These are phyloP conservation scores for Trypanosoma melophagium DNA, from an alignment of 208 protist genomes.

Conservation along the genomic window DNA sequence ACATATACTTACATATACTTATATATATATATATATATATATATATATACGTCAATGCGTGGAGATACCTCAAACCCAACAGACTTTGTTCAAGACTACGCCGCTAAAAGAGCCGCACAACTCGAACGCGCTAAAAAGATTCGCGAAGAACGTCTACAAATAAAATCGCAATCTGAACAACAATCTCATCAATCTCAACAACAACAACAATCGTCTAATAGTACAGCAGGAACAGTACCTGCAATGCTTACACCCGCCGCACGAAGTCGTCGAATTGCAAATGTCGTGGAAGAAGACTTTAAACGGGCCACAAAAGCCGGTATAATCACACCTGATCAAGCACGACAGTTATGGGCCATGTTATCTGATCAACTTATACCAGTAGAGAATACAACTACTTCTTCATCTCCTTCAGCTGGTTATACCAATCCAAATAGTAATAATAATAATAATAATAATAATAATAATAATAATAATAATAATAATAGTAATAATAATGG, in stretches of 20 bases:
- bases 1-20: not conserved
- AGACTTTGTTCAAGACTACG: slow-evolving; percentile 89
- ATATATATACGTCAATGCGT: slow-evolving; percentile 7
- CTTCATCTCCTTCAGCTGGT: not conserved
- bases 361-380: slow-evolving; percentile 77
- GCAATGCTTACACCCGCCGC: slow-evolving; percentile 2
- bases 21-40: slow-evolving; percentile 8
- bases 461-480: not conserved
- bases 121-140: slow-evolving; percentile 73
- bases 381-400: slow-evolving; percentile 30
- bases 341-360: slow-evolving; percentile 86
- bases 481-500: not conserved
- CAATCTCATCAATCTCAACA: slow-evolving; percentile 12
- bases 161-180: slow-evolving; percentile 7
- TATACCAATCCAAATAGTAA: not conserved
- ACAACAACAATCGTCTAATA: slow-evolving; percentile 8
- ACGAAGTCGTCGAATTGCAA: slow-evolving; percentile 35
- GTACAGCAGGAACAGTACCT: not conserved
- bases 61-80: slow-evolving; percentile 40
- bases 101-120: slow-evolving; percentile 81
- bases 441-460: slow-evolving; percentile 1
- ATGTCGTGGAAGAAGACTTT: slow-evolving; percentile 75
- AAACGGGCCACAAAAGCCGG: slow-evolving; percentile 63
- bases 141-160: slow-evolving; percentile 62
- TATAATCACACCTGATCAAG: slow-evolving; percentile 84